phyloP scores from a whole-genome alignment of 2,329 filamentous ascomycete genomes.

The Arachnomyces sp. region DNA sequence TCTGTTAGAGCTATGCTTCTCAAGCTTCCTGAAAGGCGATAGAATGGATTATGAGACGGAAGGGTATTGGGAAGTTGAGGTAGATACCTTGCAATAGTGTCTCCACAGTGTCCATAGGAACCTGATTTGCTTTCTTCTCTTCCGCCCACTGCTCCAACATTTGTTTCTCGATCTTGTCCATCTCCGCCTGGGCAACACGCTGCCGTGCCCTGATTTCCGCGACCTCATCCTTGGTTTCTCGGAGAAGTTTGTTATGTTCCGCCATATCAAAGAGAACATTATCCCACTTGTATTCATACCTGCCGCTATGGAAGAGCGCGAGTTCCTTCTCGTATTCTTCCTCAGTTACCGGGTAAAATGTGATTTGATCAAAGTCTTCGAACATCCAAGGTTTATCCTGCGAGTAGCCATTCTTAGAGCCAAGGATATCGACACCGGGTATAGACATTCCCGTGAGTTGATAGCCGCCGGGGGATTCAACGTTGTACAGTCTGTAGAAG shows the following conservation, averaged over 20 bases:
- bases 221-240: slow-evolving; percentile 42
- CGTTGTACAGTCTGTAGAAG: slow-evolving; percentile 43
- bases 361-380: slow-evolving; percentile 50
- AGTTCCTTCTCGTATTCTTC: slow-evolving; percentile 45
- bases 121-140: slow-evolving; percentile 42
- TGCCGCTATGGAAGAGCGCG: slow-evolving; percentile 42
- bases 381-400: slow-evolving; percentile 47
- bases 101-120: slow-evolving; percentile 45
- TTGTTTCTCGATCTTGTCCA: slow-evolving; percentile 30
- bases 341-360: slow-evolving; percentile 48
- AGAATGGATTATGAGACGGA: background rate
- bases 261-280: slow-evolving; percentile 49
- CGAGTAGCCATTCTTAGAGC: slow-evolving; percentile 44
- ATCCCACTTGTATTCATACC: slow-evolving; percentile 47
- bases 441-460: slow-evolving; percentile 49
- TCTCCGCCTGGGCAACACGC: slow-evolving; percentile 40
- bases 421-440: slow-evolving; percentile 47
- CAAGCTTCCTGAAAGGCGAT: too few relatives aligned
- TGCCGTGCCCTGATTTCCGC: slow-evolving; percentile 39
- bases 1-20: background rate
- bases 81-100: slow-evolving; percentile 39
- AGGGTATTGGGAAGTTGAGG: background rate
- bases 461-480: slow-evolving; percentile 51
- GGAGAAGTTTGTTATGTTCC: slow-evolving; percentile 45
- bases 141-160: slow-evolving; percentile 30